These are phyloP conservation scores for Peronosclerospora sorghi DNA, from an alignment of 352 stramenopile genomes.

Conservation along the genomic window DNA sequence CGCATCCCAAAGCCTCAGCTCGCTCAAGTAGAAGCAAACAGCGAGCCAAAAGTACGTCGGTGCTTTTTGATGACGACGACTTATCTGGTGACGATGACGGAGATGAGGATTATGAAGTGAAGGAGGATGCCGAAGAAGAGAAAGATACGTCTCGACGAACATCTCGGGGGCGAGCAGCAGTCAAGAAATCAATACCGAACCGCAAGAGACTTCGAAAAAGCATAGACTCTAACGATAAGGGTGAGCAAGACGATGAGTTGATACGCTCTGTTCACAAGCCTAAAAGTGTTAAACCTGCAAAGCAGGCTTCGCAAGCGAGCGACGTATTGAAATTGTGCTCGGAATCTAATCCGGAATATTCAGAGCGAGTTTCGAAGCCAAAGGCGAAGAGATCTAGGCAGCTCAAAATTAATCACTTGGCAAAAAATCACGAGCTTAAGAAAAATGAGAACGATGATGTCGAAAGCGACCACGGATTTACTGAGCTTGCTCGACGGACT, in stretches of 20 bases:
- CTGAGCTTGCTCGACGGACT: slow-evolving; percentile 22
- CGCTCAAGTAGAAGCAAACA: slow-evolving; percentile 21
- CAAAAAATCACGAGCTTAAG: slow-evolving; percentile 27
- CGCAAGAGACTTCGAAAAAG: slow-evolving; percentile 39
- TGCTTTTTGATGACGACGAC: slow-evolving; percentile 39
- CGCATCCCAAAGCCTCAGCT: slow-evolving; percentile 12
- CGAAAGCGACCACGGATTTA: slow-evolving; percentile 68
- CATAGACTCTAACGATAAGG: slow-evolving; percentile 19
- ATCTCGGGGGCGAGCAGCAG: slow-evolving; percentile 8
- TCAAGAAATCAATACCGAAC: slow-evolving; percentile 8
- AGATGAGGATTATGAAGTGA: slow-evolving; percentile 52
- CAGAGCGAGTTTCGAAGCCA: slow-evolving; percentile 9
- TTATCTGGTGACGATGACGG: slow-evolving; percentile 35
- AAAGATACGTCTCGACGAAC: slow-evolving; percentile 19
- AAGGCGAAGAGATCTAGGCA: slow-evolving; percentile 28
- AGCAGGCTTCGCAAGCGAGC: slow-evolving; percentile 12
- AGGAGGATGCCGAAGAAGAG: slow-evolving; percentile 35
- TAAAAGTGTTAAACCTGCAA: slow-evolving; percentile 12
- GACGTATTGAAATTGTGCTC: slow-evolving; percentile 42
- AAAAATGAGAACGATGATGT: slow-evolving; percentile 35
- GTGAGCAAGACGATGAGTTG: slow-evolving; percentile 12
- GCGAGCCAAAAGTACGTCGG: slow-evolving; percentile 8
- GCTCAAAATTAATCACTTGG: slow-evolving; percentile 50
- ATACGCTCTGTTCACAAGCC: slow-evolving; percentile 2
- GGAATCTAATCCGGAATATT: slow-evolving; percentile 25